These are phyloP conservation scores for Fusarium vanettenii DNA, from an alignment of 2,329 filamentous ascomycete genomes.

Conservation along the genomic window DNA sequence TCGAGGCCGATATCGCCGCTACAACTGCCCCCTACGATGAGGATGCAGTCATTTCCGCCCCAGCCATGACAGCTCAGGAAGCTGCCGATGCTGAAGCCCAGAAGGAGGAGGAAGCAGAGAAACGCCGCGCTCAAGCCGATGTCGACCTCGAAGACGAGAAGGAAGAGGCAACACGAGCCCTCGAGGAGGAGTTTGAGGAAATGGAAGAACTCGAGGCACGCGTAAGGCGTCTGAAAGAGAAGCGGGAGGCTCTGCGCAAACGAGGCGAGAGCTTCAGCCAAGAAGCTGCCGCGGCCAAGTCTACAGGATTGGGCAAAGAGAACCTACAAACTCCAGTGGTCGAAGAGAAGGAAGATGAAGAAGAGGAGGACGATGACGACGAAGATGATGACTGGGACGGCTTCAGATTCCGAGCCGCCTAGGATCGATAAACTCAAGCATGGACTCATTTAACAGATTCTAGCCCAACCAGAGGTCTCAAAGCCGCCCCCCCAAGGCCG, in stretches of 20 bases:
- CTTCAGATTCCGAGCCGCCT: conserved; percentile 60
- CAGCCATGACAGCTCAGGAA: conserved; percentile 74
- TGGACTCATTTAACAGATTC: neutral
- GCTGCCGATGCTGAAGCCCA: conserved; percentile 65
- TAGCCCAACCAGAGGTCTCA: neutral
- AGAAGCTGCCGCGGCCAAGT: conserved; percentile 40
- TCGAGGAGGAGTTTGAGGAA: conserved; percentile 84
- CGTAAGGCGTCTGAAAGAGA: conserved; percentile 75
- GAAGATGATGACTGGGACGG: conserved; percentile 68
- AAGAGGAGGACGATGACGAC: conserved; percentile 61
- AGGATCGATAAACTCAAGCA: neutral
- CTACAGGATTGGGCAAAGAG: conserved; percentile 41
- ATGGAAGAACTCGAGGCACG: conserved; percentile 84
- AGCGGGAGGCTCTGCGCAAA: conserved; percentile 73
- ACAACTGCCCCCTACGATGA: conserved; percentile 50
- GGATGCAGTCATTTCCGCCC: conserved; percentile 74
- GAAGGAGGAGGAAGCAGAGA: conserved; percentile 62
- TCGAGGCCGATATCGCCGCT: conserved; percentile 82
- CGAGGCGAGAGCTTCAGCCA: conserved; percentile 46
- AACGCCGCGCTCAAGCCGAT: conserved; percentile 66
- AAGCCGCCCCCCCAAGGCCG: neutral
- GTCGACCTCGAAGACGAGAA: conserved; percentile 72
- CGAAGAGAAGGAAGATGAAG: conserved; percentile 58
- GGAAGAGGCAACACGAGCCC: conserved; percentile 78
- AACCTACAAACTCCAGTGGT: conserved; percentile 44